Base-by-base conservation (phyloP, 2,329 filamentous ascomycete species). In the Chalara sp. region DNA sequence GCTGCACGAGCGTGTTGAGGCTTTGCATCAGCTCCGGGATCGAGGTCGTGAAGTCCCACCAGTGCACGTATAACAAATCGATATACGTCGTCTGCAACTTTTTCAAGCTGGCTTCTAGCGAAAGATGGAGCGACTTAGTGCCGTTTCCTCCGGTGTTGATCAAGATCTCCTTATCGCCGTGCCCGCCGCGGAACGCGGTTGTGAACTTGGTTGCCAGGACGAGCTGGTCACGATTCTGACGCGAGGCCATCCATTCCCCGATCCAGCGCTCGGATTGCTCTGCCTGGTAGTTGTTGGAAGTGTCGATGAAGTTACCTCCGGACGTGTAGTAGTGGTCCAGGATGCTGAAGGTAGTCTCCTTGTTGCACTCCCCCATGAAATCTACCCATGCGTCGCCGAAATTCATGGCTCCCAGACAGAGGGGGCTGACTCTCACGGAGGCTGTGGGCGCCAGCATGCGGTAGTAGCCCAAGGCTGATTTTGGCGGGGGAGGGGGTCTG, bases 301-400 rank as follows among this genome's bases (percentile, higher is more conserved):
- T 85, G 64, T 87, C 83, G 62, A 86, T 83, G 64, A 86, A 84
- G 67, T 86, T 86, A 10, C 83, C 83, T 4, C 82, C 82, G 0
- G 73, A 68, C 12, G 71, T 70, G 48, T 69, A 72, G 65, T 74
- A 85, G 51, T 71, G 72, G 56, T 84, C 80, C 1, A 85, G 70
- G 5, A 86, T 65, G 13, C 58, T 53, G n/a, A 57, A 83, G 1
- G 78, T 73, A 1, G 75, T 75, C 46, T 79, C 71, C 62, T 87
- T 80, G 63, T 79, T 74, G 66, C 84, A 87, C 37, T 75, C 74
- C 32, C 86, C 86, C 76, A 89, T 78, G 47, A 72, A 21, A 21
- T 21, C 21, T 21, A 21, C 21, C 74, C 74, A 77, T 5, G n/a
- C 70, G 50, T 77, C 68, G 43, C 81, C 81, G 65, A 84, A 79